These are phyloP conservation scores for Wickerhamiella pararugosa DNA, from an alignment of 1,139 yeast genomes.

Conservation along the genomic window DNA sequence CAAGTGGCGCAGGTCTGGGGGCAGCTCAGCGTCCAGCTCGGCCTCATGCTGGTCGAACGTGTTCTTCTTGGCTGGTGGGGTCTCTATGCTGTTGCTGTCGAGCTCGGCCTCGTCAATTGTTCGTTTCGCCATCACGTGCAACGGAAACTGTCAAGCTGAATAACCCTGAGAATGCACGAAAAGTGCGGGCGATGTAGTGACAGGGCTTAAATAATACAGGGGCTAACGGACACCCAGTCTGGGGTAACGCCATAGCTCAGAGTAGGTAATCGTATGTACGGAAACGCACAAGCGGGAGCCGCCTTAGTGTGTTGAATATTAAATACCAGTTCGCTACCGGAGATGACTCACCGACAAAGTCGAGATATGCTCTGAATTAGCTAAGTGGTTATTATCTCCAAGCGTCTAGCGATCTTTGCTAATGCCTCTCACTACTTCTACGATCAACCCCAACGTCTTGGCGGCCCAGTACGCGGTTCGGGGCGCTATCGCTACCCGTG, in stretches of 20 bases:
- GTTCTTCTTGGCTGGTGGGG: not conserved
- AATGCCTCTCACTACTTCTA: constrained; percentile 23
- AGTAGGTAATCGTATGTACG: no score
- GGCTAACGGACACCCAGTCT: no score
- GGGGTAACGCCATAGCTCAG: no score
- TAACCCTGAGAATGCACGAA: no score
- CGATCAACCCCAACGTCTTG: constrained; percentile 58
- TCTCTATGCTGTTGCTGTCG: not conserved
- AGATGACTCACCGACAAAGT: no score
- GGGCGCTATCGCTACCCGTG: constrained; percentile 83
- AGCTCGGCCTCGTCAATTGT: constrained; percentile 3
- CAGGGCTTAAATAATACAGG: no score
- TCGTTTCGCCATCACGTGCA: constrained; percentile 1
- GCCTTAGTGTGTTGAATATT: no score
- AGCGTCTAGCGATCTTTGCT: not conserved
- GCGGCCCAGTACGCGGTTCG: constrained; percentile 91
- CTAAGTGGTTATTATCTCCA: not conserved
- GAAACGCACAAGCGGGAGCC: no score
- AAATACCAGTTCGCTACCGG: no score
- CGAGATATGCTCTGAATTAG: no score
- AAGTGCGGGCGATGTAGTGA: no score
- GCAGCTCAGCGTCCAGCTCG: constrained; percentile 42
- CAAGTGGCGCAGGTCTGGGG: constrained; percentile 24
- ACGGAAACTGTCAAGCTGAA: no score
- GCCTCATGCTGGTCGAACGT: constrained; percentile 27